Base-by-base conservation (phyloP, 768 basidiomycete genomes). In the Termitomyces heimii region DNA sequence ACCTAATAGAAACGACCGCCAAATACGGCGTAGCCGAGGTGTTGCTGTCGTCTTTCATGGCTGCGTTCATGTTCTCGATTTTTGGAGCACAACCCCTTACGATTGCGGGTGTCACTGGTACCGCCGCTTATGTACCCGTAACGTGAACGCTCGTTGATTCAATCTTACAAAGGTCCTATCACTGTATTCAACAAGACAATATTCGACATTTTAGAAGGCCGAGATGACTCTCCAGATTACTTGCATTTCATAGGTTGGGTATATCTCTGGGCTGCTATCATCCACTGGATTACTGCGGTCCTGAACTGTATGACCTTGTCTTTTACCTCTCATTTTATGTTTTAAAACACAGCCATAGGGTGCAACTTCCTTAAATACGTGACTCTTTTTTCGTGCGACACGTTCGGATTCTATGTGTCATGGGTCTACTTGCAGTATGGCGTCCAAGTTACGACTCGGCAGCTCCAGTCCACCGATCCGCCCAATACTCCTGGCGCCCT, bases 141-240 rank as follows among this genome's bases (percentile, higher is more conserved):
- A 46, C 24, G 58, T 47, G 55, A 44, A 26, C 43, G 3, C 40
- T 26, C 54, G 32, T 40, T 14, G 0, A 40, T 40, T 16, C 8
- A 12, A n/a, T n/a, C 8, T 55, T 57, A 24, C 32, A n/a, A 67
- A 83, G 91, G 92, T 22, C 94, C 94, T 1, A 95, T 95, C 65
- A 94, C 93, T 3, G 91, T 96, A 9, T 86, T 94, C 63, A 95
- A 94, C 75, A 92, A 90, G 74, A 92, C 88, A 2, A 92, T 95
- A 44, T 94, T 82, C 68, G 79, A 86, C 62, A 91, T 94, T 57
- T 74, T 92, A 54, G 67, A 79, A 63, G 73, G 73, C 20, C 77
- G 80, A 52, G 62, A 75, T 10, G 76, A 86, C 58, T 74, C 86
- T 5, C 92, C 92, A 1, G 69, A 80, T 51, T 96, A 94, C 67